These are phyloP conservation scores for Sungouiella thailandica DNA, from an alignment of 805 yeast species.

Conservation along the genomic window DNA sequence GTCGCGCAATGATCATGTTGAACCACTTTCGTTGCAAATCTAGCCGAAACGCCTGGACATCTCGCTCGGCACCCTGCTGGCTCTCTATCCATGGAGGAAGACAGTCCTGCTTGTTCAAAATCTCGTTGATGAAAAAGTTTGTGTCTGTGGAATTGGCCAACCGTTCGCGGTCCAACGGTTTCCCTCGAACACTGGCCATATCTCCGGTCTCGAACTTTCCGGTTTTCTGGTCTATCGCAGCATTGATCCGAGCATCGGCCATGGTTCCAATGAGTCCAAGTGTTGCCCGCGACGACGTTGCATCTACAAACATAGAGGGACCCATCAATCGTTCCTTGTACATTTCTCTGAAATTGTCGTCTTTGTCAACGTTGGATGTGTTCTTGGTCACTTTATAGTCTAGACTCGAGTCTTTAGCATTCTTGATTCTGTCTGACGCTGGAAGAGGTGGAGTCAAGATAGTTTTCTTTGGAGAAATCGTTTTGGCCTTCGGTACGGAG, in stretches of 20 bases:
- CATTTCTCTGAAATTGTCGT: constrained; percentile 49
- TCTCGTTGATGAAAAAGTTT: constrained; percentile 71
- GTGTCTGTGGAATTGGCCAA: constrained; percentile 58
- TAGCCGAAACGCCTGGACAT: constrained; percentile 43
- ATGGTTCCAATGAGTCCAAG: constrained; percentile 55
- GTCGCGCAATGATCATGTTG: constrained; percentile 19
- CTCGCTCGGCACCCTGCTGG: constrained; percentile 51
- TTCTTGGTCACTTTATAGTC: constrained; percentile 55
- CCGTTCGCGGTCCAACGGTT: constrained; percentile 50
- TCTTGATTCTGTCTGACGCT: constrained; percentile 40
- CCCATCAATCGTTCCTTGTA: constrained; percentile 63
- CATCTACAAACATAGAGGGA: constrained; percentile 43
- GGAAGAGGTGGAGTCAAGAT: constrained; percentile 18
- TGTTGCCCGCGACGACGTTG: constrained; percentile 37
- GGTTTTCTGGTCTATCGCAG: constrained; percentile 51
- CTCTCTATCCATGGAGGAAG: constrained; percentile 89
- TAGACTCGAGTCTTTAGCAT: constrained; percentile 60
- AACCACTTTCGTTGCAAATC: constrained; percentile 41
- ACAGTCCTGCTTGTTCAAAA: constrained; percentile 69
- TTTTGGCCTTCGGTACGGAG: constrained; percentile 11
- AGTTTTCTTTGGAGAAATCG: constrained; percentile 10
- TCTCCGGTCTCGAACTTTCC: constrained; percentile 63
- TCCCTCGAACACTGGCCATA: constrained; percentile 50
- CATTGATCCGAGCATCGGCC: constrained; percentile 74
- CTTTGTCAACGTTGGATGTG: constrained; percentile 23